phyloP scores from a whole-genome alignment of 2,329 filamentous ascomycete genomes.

The Fusarium sambucinum region DNA sequence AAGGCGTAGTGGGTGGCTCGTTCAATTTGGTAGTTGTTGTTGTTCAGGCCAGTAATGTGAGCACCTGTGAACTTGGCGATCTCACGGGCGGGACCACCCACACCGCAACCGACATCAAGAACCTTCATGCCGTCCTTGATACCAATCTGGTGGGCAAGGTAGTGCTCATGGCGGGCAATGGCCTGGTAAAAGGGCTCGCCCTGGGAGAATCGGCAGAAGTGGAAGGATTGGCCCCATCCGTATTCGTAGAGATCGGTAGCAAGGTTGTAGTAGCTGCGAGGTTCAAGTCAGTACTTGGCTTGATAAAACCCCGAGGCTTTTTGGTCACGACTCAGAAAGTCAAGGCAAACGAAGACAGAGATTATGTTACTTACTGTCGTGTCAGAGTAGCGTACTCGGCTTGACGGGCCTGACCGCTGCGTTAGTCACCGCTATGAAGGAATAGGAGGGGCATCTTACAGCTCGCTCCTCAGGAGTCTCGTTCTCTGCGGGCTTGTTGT shows the following conservation, averaged over 20 bases:
- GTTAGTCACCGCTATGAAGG: slow-evolving; percentile 37
- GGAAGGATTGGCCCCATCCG: slow-evolving; percentile 95
- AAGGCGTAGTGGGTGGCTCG: slow-evolving; percentile 87
- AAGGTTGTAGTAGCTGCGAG: slow-evolving; percentile 87
- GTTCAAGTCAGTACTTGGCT: slow-evolving; percentile 35
- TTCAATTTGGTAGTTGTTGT: slow-evolving; percentile 99
- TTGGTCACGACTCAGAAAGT: background rate
- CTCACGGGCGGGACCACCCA: slow-evolving; percentile 93
- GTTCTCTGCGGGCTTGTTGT: slow-evolving; percentile 80
- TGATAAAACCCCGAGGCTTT: background rate
- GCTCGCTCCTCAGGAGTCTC: slow-evolving; percentile 88
- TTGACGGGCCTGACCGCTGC: slow-evolving; percentile 72
- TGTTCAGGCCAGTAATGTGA: slow-evolving; percentile 93
- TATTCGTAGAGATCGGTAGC: slow-evolving; percentile 98
- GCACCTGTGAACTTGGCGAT: slow-evolving; percentile 95
- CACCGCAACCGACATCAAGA: slow-evolving; percentile 95
- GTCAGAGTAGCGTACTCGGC: slow-evolving; percentile 94
- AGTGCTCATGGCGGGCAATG: slow-evolving; percentile 97
- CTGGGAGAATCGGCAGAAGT: slow-evolving; percentile 93
- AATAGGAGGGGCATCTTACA: slow-evolving; percentile 61
- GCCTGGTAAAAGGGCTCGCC: slow-evolving; percentile 91
- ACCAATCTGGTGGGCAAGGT: slow-evolving; percentile 89
- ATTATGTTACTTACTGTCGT: slow-evolving; percentile 75
- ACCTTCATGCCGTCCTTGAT: slow-evolving; percentile 90
- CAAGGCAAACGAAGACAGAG: background rate